A percentile compares a stretch with the other conserved stretches of the same genome.
phyloP scores from a whole-genome alignment of 1,284 basidiomycete genomes.

The Wallemia ichthyophaga region DNA sequence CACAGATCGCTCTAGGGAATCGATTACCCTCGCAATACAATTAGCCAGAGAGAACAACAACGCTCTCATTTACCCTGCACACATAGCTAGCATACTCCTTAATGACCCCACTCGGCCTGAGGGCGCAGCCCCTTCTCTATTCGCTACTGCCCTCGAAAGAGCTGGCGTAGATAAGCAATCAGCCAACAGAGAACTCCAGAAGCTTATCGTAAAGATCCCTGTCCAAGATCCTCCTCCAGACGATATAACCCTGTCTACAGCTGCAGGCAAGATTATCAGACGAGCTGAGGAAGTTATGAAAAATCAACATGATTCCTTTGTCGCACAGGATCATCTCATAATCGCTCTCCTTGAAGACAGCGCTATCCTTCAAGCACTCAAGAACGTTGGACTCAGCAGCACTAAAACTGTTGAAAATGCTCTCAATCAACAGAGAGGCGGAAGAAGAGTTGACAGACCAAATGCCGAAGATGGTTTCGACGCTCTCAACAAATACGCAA shows the following conservation, averaged over 20 bases:
- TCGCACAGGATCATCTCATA: slow-evolving; percentile 61
- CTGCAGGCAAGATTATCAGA: slow-evolving; percentile 25
- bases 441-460: slow-evolving; percentile 46
- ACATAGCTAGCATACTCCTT: slow-evolving; percentile 43
- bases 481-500: slow-evolving; percentile 32
- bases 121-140: slow-evolving; percentile 24
- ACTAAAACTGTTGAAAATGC: slow-evolving; percentile 45
- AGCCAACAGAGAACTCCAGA: background rate
- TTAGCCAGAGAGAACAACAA: slow-evolving; percentile 54
- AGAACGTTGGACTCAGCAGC: slow-evolving; percentile 35
- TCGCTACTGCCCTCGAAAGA: slow-evolving; percentile 39
- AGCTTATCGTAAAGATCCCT: background rate
- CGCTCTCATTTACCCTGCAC: slow-evolving; percentile 43
- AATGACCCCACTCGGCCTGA: slow-evolving; percentile 23
- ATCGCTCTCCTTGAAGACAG: slow-evolving; percentile 45
- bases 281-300: slow-evolving; percentile 91
- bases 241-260: background rate
- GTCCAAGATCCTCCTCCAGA: background rate
- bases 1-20: slow-evolving; percentile 43
- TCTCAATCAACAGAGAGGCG: slow-evolving; percentile 47
- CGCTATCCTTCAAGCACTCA: slow-evolving; percentile 32
- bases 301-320: slow-evolving; percentile 46
- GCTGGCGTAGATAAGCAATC: slow-evolving; percentile 34
- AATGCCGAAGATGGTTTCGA: slow-evolving; percentile 65
- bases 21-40: slow-evolving; percentile 35